Conservation (phyloP, 2,329 filamentous ascomycete genomes). For the Leptographium lundbergii region DNA sequence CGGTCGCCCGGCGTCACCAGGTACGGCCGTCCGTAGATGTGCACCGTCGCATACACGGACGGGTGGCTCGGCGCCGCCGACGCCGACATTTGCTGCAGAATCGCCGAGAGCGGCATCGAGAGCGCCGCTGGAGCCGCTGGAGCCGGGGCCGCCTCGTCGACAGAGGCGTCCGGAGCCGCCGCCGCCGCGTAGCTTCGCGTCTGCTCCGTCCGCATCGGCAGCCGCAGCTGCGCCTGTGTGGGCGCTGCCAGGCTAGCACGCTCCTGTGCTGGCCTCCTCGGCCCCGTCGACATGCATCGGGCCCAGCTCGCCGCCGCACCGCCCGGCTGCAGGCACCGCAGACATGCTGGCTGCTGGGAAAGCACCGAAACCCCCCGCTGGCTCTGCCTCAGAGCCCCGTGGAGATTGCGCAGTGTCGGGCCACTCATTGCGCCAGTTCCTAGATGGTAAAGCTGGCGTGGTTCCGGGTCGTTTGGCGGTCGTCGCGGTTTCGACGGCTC, state of each 20-base stretch:
- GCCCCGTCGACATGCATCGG: background rate
- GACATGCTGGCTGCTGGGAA: background rate
- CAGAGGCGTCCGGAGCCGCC: too few relatives aligned
- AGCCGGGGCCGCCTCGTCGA: background rate
- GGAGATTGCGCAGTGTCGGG: background rate
- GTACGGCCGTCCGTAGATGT: constrained; percentile 70
- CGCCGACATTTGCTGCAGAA: background rate
- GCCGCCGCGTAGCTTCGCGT: background rate
- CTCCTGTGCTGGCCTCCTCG: too few relatives aligned
- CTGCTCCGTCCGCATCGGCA: background rate
- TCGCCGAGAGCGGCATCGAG: background rate
- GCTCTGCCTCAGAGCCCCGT: background rate
- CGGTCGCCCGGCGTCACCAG: constrained; percentile 66
- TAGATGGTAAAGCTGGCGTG: background rate
- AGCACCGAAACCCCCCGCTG: background rate
- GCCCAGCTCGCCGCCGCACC: background rate
- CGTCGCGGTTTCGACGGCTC: background rate
- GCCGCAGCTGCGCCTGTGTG: background rate
- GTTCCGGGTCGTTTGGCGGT: background rate
- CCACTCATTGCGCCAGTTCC: background rate
- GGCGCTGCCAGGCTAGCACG: background rate
- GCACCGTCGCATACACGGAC: constrained; percentile 53
- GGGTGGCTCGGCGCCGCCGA: constrained; percentile 5
- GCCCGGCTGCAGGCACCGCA: background rate
- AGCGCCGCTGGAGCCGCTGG: background rate